Percentiles rank a stretch among this genome's conserved stretches.
Evolutionary conservation across 2,329 filamentous ascomycete genomes (phyloP).

Genomic region (Sclerotinia trifoliorum): DNA sequence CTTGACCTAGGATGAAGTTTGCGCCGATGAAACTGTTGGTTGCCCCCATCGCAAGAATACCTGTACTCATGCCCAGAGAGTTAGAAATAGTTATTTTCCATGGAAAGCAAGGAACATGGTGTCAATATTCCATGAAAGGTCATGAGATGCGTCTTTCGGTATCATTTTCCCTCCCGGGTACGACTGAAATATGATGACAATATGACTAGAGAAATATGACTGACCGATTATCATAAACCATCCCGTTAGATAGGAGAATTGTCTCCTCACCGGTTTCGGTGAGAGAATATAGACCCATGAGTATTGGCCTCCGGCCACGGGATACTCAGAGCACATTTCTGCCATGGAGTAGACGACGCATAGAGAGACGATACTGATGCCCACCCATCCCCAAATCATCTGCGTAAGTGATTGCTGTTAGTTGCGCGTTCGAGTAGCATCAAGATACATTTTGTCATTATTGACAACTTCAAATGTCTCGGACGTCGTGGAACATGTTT

Average conservation of each 20-base stretch:
- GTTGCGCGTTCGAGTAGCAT: constrained; percentile 6
- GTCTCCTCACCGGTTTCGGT: constrained; percentile 47
- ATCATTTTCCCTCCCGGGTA: neutral
- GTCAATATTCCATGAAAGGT: constrained; percentile 8
- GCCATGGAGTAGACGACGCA: constrained; percentile 58
- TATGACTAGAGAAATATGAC: constrained; percentile 4
- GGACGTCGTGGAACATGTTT: constrained; percentile 22
- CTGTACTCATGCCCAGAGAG: constrained; percentile 24
- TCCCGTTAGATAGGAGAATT: constrained; percentile 47
- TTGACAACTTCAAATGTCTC: constrained; percentile 21
- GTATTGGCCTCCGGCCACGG: constrained; percentile 57
- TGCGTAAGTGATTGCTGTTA: constrained; percentile 5
- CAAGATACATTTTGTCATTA: constrained; percentile 18
- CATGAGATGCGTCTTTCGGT: constrained; percentile 10
- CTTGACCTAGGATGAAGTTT: constrained; percentile 56
- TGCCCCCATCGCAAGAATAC: constrained; percentile 50
- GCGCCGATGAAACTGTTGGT: constrained; percentile 54
- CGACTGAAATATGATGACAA: neutral
- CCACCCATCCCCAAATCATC: constrained; percentile 58
- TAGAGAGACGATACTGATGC: constrained; percentile 50
- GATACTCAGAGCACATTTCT: constrained; percentile 57
- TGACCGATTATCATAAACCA: constrained; percentile 51
- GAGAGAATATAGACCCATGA: constrained; percentile 57
- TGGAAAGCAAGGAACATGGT: neutral
- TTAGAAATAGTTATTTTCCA: constrained; percentile 10